Base-by-base conservation (phyloP, 1,139 yeast species). In the Pichia sp. region DNA sequence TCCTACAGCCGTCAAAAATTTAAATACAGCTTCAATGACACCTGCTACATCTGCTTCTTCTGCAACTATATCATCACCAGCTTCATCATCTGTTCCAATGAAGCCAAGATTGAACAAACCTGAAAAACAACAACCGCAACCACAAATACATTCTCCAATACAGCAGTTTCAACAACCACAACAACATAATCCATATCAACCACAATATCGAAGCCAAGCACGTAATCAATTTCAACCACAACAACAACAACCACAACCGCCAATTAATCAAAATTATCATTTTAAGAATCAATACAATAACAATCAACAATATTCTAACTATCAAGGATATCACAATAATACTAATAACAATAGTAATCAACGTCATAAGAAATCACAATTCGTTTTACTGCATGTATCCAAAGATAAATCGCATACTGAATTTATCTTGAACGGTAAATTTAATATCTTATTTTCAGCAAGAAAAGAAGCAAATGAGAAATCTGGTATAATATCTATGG, bases 381-480 rank as follows among this genome's bases (percentile, higher is more conserved):
- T 58, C 6, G 39, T 48, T 26, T 46, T 54, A 8, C 71, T 70
- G 52, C 76, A 80, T 60, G 83, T 83, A 8, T 64, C 52, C 11
- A 51, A 48, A n/a, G 56, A 48, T 30, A 48, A 56, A 18, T 82
- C 86, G 8, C 72, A 73, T 44, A 72, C 67, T 51, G 74, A 65
- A 43, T 63, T 61, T 7, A 63, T 69, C 56, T 73, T 81, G 52
- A 68, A 67, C 48, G 60, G 59, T 29, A 72, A 76, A 41, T 86
- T 86, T 68, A 85, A 79, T 62, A 71, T 85, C 57, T 79, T 85
- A 56, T 54, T 67, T 7, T 69, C 75, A 9, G 70, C 75, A 3
- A 68, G 67, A 50, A 55, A 58, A 30, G 71, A 68, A 38, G 66
- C 42, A 29, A 64, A 65, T 50, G 63, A 61, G 37, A 66, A 66